Percentiles rank a stretch among this genome's conserved stretches.
phyloP scores from a whole-genome alignment of 139 green algal genomes.

The Edaphochlamys debaryana region DNA sequence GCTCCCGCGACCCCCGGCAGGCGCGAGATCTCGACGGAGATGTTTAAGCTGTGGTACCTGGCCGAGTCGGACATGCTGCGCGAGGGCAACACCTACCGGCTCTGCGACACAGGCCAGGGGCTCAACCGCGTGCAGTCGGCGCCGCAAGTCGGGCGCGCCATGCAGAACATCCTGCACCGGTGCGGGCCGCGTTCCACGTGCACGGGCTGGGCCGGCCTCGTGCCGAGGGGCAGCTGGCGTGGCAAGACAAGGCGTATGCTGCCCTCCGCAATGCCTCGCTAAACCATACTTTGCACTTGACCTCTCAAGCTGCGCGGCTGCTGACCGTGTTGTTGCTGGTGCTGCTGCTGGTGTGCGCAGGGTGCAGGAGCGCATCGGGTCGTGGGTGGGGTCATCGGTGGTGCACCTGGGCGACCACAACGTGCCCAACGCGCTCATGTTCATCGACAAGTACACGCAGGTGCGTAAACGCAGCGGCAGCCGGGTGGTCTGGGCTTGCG shows the following conservation, averaged over 20 bases:
- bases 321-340: no score
- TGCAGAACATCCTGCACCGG: constrained; percentile 60
- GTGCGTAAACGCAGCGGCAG: constrained; percentile 8
- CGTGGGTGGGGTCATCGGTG: constrained; percentile 92
- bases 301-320: no score
- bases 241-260: no score
- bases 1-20: no score
- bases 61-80: constrained; percentile 90
- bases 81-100: constrained; percentile 81
- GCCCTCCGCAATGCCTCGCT: no score
- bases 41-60: constrained; percentile 93
- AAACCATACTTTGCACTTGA: no score
- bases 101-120: constrained; percentile 94
- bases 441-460: constrained; percentile 98
- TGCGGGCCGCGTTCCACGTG: not conserved
- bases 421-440: constrained; percentile 94
- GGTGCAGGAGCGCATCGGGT: constrained; percentile 79
- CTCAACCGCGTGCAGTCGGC: constrained; percentile 94
- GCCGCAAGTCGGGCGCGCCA: constrained; percentile 71
- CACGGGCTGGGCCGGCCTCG: no score
- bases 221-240: no score
- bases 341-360: not conserved
- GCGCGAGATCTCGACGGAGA: constrained; percentile 87
- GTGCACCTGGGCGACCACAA: constrained; percentile 97
- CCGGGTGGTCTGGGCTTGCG: no score